phyloP scores from a whole-genome alignment of 1,284 basidiomycete genomes.

The Leccinum proliferum region DNA sequence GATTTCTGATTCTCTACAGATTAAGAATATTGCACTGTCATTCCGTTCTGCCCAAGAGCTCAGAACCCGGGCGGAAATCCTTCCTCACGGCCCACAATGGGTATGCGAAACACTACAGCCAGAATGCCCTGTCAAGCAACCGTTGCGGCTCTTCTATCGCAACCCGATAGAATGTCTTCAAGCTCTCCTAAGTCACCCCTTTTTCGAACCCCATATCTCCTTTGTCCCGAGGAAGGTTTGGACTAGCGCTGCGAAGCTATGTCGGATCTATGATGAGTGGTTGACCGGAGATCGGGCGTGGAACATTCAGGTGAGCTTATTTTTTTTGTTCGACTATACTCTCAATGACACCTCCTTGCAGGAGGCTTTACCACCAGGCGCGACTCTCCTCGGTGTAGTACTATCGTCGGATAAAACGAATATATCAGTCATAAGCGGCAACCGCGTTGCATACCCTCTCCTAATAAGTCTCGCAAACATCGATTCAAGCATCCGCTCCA shows the following conservation, averaged over 20 bases:
- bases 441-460: too few relatives aligned
- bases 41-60: not conserved
- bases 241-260: not conserved
- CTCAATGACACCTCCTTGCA: not conserved
- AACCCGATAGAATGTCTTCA: not conserved
- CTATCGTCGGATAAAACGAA: not conserved
- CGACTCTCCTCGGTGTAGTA: not conserved
- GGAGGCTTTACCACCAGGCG: not conserved
- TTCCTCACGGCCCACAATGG: not conserved
- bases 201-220: conserved; percentile 1
- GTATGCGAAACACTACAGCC: not conserved
- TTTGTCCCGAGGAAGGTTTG: conserved; percentile 6
- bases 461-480: not conserved
- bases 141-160: not conserved
- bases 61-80: not conserved
- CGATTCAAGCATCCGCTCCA: not conserved
- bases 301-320: not conserved
- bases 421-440: too few relatives aligned
- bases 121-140: not conserved
- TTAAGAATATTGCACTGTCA: not conserved
- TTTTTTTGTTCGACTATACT: not conserved
- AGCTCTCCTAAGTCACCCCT: not conserved
- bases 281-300: not conserved
- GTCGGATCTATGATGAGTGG: not conserved
- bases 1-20: not conserved